A percentile compares a stretch with the other conserved stretches of the same genome.
phyloP scores from a whole-genome alignment of 2,329 filamentous ascomycete species.

The Fusarium sp. region DNA sequence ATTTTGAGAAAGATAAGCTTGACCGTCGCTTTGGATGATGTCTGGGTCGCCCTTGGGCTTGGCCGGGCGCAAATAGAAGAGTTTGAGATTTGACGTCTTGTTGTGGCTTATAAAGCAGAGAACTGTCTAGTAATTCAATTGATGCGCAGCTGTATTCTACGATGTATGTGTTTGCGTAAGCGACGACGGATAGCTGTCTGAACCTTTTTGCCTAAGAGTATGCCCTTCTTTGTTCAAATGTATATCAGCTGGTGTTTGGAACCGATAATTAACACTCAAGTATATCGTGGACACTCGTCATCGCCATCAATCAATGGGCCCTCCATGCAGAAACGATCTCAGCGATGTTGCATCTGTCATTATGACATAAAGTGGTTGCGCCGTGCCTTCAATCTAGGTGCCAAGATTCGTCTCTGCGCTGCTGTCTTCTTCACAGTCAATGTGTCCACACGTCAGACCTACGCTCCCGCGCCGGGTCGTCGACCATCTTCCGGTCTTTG shows the following conservation, averaged over 20 bases:
- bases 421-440: too few relatives aligned
- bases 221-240: neutral
- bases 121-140: neutral
- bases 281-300: neutral
- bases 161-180: neutral
- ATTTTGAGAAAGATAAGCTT: neutral
- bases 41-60: fast-evolving
- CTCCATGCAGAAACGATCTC: neutral
- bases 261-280: neutral
- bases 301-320: neutral
- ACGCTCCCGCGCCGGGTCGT: neutral
- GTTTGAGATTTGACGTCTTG: neutral
- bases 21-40: neutral
- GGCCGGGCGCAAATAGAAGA: neutral
- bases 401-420: neutral
- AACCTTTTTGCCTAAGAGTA: neutral
- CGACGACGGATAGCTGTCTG: neutral
- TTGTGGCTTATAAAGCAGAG: neutral
- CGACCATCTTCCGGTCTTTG: neutral
- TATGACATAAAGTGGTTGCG: neutral
- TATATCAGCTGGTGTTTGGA: neutral
- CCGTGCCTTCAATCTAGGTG: neutral
- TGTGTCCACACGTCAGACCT: neutral
- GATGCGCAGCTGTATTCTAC: neutral
- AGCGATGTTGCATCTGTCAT: neutral